These are phyloP conservation scores for Pulveroboletus frians DNA, from an alignment of 768 basidiomycete species.

Conservation along the genomic window DNA sequence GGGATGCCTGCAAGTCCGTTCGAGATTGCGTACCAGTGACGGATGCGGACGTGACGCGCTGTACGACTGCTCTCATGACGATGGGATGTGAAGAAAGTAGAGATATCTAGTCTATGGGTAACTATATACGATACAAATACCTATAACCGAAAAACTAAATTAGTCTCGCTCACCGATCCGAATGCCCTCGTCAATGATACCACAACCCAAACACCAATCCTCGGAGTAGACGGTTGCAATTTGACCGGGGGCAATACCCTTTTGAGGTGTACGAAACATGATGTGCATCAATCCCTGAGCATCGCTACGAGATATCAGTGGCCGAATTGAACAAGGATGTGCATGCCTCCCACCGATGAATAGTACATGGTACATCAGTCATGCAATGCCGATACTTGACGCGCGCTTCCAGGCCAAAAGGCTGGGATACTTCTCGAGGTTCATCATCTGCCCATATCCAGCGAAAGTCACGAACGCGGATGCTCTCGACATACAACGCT, in stretches of 20 bases:
- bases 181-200: slow-evolving; percentile 45
- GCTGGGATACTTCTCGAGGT: slow-evolving; percentile 40
- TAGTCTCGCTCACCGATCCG: not conserved
- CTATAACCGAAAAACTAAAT: not conserved
- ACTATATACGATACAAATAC: not conserved
- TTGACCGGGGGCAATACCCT: slow-evolving; percentile 76
- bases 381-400: slow-evolving; percentile 73
- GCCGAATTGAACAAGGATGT: not conserved
- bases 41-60: slow-evolving; percentile 80
- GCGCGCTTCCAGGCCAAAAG: slow-evolving; percentile 43
- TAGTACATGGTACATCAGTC: slow-evolving; percentile 46
- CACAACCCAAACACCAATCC: slow-evolving; percentile 82
- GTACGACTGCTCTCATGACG: slow-evolving; percentile 79
- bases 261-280: slow-evolving; percentile 52
- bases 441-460: slow-evolving; percentile 75
- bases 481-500: slow-evolving; percentile 39
- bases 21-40: slow-evolving; percentile 54
- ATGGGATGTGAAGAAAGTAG: not conserved
- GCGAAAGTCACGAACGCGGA: slow-evolving; percentile 46
- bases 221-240: slow-evolving; percentile 68
- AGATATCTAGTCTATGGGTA: not conserved
- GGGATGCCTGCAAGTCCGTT: not conserved
- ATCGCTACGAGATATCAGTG: slow-evolving; percentile 17
- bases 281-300: slow-evolving; percentile 33
- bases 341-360: slow-evolving; percentile 39